Evolutionary conservation across 306 rosid genomes (phyloP).

Genomic region (Lagenaria siceraria): DNA sequence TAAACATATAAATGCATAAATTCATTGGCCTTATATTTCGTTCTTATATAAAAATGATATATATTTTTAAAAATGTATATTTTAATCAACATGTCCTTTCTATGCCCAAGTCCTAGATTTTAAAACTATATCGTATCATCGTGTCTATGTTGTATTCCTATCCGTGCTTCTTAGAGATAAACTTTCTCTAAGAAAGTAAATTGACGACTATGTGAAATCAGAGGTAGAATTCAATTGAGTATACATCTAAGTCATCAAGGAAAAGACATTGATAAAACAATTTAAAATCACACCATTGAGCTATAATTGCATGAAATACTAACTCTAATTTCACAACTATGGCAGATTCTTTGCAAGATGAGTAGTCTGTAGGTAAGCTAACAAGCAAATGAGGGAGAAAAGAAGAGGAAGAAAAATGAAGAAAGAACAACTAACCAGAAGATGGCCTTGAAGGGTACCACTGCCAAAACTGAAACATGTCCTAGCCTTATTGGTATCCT

Average conservation of each 20-base stretch:
- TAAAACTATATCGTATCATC: no score
- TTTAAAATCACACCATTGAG: not conserved
- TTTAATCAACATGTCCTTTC: no score
- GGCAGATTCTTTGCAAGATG: not conserved
- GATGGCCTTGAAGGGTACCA: conserved; percentile 90
- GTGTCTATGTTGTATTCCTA: no score
- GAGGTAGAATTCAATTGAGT: no score
- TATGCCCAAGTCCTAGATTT: no score
- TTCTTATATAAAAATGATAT: no score
- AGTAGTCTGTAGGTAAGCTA: not conserved
- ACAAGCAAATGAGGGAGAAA: not conserved
- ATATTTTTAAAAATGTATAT: no score
- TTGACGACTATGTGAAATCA: no score
- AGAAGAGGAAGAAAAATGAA: not conserved
- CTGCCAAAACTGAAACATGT: conserved; percentile 73
- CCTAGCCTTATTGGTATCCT: conserved; percentile 10
- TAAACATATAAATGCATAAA: no score
- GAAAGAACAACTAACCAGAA: conserved; percentile 47
- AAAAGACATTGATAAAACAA: not conserved
- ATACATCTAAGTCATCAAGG: not conserved
- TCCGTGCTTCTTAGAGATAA: no score
- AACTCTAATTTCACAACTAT: not conserved
- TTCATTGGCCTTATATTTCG: no score
- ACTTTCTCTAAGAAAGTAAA: no score
- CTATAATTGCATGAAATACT: not conserved